Evolutionary conservation across 2,329 filamentous ascomycete genomes (phyloP).

Genomic region (Calonectria pauciramosa): DNA sequence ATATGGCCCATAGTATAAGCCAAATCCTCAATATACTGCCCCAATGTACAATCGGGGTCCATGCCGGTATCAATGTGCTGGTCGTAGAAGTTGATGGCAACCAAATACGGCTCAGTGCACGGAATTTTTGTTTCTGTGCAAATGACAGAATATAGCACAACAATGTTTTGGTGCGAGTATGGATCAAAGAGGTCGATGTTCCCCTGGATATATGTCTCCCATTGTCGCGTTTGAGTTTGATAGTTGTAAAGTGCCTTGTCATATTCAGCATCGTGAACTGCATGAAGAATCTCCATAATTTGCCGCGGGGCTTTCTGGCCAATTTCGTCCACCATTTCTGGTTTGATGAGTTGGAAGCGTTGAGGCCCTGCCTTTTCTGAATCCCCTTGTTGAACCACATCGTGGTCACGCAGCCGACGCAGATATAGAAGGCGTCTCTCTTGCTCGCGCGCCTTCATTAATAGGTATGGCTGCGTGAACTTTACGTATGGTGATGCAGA

Average conservation of each 20-base stretch:
- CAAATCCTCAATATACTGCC: conserved; percentile 94
- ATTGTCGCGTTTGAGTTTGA: conserved; percentile 92
- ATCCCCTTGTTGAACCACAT: conserved; percentile 67
- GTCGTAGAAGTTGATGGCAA: conserved; percentile 93
- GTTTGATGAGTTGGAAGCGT: conserved; percentile 90
- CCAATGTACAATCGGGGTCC: conserved; percentile 91
- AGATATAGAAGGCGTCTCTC: conserved; percentile 87
- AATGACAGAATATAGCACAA: conserved; percentile 92
- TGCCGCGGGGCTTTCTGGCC: conserved; percentile 85
- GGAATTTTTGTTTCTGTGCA: conserved; percentile 95
- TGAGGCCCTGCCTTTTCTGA: conserved; percentile 75
- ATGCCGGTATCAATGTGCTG: conserved; percentile 80
- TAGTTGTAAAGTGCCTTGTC: conserved; percentile 96
- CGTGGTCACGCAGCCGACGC: conserved; percentile 85
- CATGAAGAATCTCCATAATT: conserved; percentile 93
- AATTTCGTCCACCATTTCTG: conserved; percentile 93
- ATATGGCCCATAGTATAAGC: conserved; percentile 81
- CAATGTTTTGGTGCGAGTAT: conserved; percentile 95
- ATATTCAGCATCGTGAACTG: conserved; percentile 96
- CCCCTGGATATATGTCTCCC: conserved; percentile 94
- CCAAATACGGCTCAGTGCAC: conserved; percentile 90
- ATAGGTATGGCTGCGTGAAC: conserved; percentile 92
- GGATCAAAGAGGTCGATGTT: conserved; percentile 94
- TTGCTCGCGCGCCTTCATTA: conserved; percentile 92
- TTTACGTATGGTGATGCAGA: conserved; percentile 97